Base-by-base conservation (phyloP, 1,284 basidiomycete species). In the Trametes sp. region DNA sequence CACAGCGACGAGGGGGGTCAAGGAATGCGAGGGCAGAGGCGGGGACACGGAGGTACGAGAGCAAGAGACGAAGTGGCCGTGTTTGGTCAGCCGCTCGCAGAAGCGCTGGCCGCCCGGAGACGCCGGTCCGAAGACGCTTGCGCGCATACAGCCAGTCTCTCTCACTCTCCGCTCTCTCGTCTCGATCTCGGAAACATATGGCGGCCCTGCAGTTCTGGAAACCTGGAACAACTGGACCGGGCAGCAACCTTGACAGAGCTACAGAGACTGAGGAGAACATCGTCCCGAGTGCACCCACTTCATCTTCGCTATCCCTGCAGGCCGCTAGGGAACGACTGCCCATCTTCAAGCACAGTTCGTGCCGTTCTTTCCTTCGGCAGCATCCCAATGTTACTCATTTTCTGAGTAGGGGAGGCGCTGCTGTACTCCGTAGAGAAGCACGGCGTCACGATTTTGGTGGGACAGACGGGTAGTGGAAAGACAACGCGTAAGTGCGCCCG, bases 381-480 rank as follows among this genome's bases (percentile, higher is more conserved):
- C 54, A 23, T 29, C 41, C 21, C 36, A 16, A 9, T n/a, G 28
- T 31, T 31, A 6, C 31, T 56, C 10, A 45, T 44, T 16, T 19
- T 42, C 16, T 21, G 2, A 9, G 64, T 13, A 94, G 93, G 88
- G 55, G 82, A 92, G 45, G 87, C 89, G 64, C 80, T 98, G 14
- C 77, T 98, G 4, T 93, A 94, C 73, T 89, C 90, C 62, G 78
- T 98, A 21, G 96, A 98, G 78, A 87, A 84, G 52, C 86, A 92
- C 74, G 90, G 89, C 1, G 92, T 96, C 2, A 83, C 90, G 2
- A 94, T 99, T 57, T 88, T 97, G 6, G 92, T 98, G 24, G 96
- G 95, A 13, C 95, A 98, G 74, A 99, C 97, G 0, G 98, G 97
- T 4, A 98, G 94, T 62, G 97, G 98, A 61, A 99, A 99, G 80